Evolutionary conservation across 768 basidiomycete species (phyloP).

Genomic region (Amanita jacksonii): DNA sequence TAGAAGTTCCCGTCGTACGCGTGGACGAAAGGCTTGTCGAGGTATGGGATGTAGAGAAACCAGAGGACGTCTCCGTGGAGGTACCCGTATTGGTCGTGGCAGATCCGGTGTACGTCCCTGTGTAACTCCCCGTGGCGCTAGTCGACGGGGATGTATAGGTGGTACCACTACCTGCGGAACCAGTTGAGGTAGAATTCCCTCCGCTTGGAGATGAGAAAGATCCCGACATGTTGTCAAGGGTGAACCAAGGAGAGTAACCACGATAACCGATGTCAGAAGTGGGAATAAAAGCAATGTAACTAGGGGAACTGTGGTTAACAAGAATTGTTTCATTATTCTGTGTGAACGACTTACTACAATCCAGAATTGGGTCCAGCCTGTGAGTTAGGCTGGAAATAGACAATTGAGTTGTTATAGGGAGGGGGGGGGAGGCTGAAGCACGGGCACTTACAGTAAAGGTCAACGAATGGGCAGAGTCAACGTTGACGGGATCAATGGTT

Average conservation of each 20-base stretch:
- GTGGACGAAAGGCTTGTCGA: not conserved
- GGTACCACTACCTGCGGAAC: not conserved
- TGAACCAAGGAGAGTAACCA: constrained; percentile 3
- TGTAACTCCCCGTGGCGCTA: too few species aligned
- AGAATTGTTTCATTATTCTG: not conserved
- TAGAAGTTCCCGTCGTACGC: not conserved
- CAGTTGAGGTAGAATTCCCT: constrained; percentile 2
- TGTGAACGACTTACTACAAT: constrained; percentile 3
- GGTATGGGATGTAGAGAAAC: constrained; percentile 1
- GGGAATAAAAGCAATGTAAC: constrained; percentile 6
- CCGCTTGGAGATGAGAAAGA: constrained; percentile 4
- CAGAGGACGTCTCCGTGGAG: constrained; percentile 1
- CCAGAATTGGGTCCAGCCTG: constrained; percentile 6
- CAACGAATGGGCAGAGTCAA: not conserved
- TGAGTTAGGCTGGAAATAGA: constrained; percentile 2
- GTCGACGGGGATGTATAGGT: not conserved
- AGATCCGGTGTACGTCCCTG: not conserved
- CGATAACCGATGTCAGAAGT: not conserved
- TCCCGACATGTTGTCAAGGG: constrained; percentile 7
- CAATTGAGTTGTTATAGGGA: not conserved
- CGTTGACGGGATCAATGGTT: constrained; percentile 3
- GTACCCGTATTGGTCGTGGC: not conserved
- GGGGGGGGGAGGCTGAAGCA: too few species aligned
- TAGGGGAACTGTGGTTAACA: not conserved
- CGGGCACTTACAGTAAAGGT: constrained; percentile 2